phyloP scores from a whole-genome alignment of 495 filamentous ascomycete genomes.

The Neurospora tetraspora region DNA sequence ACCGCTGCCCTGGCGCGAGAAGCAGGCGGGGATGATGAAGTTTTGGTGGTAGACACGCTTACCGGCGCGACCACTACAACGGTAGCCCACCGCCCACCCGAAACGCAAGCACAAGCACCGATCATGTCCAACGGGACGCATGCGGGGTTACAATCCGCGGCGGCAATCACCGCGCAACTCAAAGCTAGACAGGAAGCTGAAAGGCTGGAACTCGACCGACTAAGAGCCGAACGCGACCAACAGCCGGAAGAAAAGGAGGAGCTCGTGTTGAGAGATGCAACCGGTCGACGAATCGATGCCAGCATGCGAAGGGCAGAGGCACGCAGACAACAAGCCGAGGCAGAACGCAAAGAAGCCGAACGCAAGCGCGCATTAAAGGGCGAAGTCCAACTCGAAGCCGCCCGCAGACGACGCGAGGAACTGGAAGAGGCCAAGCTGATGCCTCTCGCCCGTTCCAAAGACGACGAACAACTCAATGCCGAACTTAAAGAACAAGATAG shows the following conservation, averaged over 20 bases:
- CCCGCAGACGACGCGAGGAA: slow-evolving; percentile 41
- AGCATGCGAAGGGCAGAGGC: slow-evolving; percentile 83
- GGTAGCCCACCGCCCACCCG: neutral
- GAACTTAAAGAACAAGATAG: slow-evolving; percentile 63
- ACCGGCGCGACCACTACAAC: neutral
- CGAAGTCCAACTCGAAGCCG: slow-evolving; percentile 66
- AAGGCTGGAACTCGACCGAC: slow-evolving; percentile 35
- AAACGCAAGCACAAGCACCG: neutral
- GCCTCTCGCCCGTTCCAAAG: slow-evolving; percentile 65
- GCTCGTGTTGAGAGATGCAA: slow-evolving; percentile 90
- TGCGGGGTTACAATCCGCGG: slow-evolving; percentile 77
- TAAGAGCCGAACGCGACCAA: slow-evolving; percentile 19
- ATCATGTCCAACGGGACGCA: slow-evolving; percentile 79
- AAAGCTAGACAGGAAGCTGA: slow-evolving; percentile 40
- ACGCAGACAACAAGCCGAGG: slow-evolving; percentile 61
- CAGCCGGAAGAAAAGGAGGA: slow-evolving; percentile 43
- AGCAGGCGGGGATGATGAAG: slow-evolving; percentile 37
- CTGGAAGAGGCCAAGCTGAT: slow-evolving; percentile 71
- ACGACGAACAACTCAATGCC: slow-evolving; percentile 75
- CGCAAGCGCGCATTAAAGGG: slow-evolving; percentile 61
- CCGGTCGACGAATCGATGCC: slow-evolving; percentile 82
- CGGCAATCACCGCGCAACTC: slow-evolving; percentile 67
- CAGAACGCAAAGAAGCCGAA: slow-evolving; percentile 49
- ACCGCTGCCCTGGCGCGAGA: slow-evolving; percentile 32
- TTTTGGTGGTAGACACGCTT: neutral